Evolutionary conservation across 768 basidiomycete genomes (phyloP).

Genomic region (Podaxis mareebaensis): DNA sequence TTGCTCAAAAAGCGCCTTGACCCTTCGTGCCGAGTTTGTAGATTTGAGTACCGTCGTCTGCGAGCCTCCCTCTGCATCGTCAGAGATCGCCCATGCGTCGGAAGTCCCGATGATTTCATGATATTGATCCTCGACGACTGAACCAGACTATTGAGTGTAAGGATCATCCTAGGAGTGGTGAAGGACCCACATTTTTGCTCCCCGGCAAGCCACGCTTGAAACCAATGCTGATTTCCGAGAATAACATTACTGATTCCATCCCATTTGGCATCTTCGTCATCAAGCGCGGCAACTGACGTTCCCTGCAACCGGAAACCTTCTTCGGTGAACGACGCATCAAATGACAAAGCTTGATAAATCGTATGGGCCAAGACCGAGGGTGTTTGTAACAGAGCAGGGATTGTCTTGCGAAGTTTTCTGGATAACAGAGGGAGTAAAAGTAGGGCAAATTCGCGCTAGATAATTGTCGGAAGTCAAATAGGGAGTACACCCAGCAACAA

Average conservation of each 20-base stretch:
- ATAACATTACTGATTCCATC: conserved; percentile 81
- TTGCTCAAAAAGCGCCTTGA: conserved; percentile 88
- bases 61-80: conserved; percentile 50
- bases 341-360: conserved; percentile 87
- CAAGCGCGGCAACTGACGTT: conserved; percentile 41
- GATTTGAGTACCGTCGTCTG: conserved; percentile 52
- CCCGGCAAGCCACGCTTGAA: conserved; percentile 84
- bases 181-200: conserved; percentile 81
- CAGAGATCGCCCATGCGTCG: conserved; percentile 85
- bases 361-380: conserved; percentile 93
- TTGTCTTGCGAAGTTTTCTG: conserved; percentile 71
- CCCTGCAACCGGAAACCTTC: conserved; percentile 67
- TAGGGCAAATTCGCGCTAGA: conserved; percentile 79
- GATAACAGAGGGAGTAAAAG: conserved; percentile 77
- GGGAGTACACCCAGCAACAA: neutral
- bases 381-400: conserved; percentile 71
- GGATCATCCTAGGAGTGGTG: neutral
- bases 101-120: conserved; percentile 75
- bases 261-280: conserved; percentile 45
- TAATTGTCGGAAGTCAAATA: conserved; percentile 6
- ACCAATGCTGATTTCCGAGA: conserved; percentile 85
- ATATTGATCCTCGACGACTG: conserved; percentile 89
- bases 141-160: neutral
- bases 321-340: conserved; percentile 77
- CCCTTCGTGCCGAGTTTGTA: conserved; percentile 80